A percentile compares a stretch with the other conserved stretches of the same genome.
phyloP scores from a whole-genome alignment of 2,329 filamentous ascomycete genomes.

The Botrytis squamosa region DNA sequence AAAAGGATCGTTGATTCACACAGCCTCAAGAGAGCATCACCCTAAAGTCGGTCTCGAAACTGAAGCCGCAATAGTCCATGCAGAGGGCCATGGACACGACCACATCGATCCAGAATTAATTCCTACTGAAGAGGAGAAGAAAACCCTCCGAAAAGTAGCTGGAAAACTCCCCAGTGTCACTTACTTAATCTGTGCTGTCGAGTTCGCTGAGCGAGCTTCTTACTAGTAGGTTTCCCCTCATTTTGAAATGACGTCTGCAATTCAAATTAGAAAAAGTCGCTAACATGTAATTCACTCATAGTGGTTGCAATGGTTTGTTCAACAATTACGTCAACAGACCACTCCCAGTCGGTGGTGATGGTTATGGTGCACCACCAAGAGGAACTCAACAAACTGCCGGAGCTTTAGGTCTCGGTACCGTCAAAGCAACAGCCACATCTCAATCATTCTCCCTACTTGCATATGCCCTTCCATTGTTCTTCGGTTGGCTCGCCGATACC shows the following conservation, averaged over 20 bases:
- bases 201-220: conserved; percentile 74
- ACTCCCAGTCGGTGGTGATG: conserved; percentile 49
- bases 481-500: conserved; percentile 60
- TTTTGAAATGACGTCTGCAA: conserved; percentile 33
- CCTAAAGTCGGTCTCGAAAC: background rate
- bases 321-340: conserved; percentile 62
- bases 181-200: conserved; percentile 70
- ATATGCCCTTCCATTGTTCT: conserved; percentile 49
- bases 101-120: conserved; percentile 14
- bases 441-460: conserved; percentile 54
- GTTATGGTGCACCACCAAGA: conserved; percentile 41
- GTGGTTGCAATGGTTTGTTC: conserved; percentile 17
- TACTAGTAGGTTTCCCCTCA: conserved; percentile 67
- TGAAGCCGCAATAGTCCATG: background rate
- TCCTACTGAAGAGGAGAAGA: conserved; percentile 58
- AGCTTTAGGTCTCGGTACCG: conserved; percentile 57
- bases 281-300: background rate
- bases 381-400: conserved; percentile 45
- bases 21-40: conserved; percentile 17
- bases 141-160: conserved; percentile 61
- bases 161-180: conserved; percentile 63
- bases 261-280: conserved; percentile 37
- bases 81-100: background rate
- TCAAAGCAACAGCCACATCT: conserved; percentile 51
- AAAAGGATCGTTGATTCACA: conserved; percentile 27